Evolutionary conservation across 345 rosid genomes (phyloP).

Genomic region (Eucalyptus microcorys): DNA sequence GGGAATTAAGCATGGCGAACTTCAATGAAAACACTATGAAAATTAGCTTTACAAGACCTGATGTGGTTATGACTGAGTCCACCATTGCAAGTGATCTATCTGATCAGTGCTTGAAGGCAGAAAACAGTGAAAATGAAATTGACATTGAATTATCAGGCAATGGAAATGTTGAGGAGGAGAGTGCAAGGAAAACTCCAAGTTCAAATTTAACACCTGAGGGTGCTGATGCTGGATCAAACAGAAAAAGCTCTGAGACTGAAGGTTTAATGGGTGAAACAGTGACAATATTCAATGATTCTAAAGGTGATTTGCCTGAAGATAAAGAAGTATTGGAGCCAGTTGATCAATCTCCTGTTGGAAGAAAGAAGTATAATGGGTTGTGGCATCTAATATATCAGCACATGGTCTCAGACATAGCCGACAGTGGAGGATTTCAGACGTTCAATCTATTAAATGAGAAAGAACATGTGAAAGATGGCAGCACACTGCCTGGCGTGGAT

Average conservation of each 20-base stretch:
- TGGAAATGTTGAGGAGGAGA: not conserved
- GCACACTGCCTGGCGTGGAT: not conserved
- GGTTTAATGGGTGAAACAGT: not conserved
- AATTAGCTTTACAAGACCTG: not conserved
- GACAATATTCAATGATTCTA: not conserved
- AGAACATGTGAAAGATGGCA: constrained; percentile 3
- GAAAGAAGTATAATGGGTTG: constrained; percentile 35
- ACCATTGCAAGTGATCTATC: not conserved
- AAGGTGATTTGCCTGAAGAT: not conserved
- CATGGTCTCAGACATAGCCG: constrained; percentile 49
- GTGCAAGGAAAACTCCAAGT: not conserved
- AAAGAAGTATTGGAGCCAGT: not conserved
- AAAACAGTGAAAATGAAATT: not conserved
- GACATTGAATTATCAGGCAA: not conserved
- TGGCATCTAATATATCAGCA: constrained; percentile 72
- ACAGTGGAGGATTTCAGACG: constrained; percentile 17
- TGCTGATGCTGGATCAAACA: not conserved
- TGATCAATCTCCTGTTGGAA: constrained; percentile 15
- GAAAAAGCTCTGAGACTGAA: not conserved
- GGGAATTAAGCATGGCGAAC: not conserved
- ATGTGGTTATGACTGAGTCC: not conserved
- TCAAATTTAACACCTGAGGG: not conserved
- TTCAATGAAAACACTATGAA: not conserved
- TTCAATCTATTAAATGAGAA: constrained; percentile 1
- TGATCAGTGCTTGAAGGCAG: not conserved